Conservation (phyloP, 2,329 filamentous ascomycete species). For the Xylaria digitata region DNA sequence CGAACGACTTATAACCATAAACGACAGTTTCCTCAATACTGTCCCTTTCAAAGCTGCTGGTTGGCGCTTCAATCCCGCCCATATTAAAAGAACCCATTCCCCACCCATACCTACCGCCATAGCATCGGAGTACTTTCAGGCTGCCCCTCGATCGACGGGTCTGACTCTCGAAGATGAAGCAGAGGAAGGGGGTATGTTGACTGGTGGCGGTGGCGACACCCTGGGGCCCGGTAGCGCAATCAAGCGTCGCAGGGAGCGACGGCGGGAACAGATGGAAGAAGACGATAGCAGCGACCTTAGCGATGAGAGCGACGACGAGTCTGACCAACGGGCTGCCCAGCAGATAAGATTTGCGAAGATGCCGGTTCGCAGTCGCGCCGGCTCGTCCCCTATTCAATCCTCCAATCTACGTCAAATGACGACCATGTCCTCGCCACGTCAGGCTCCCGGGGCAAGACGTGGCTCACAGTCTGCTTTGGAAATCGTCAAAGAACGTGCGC, state of each 20-base stretch:
- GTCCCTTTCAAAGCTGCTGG: slow-evolving; percentile 85
- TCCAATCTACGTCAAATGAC: slow-evolving; percentile 69
- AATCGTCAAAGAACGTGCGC: slow-evolving; percentile 73
- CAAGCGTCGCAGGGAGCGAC: slow-evolving; percentile 69
- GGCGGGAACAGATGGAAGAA: slow-evolving; percentile 81
- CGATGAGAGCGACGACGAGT: slow-evolving; percentile 85
- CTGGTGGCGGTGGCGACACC: slow-evolving; percentile 74
- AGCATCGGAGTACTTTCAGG: slow-evolving; percentile 85
- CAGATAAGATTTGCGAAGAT: slow-evolving; percentile 97
- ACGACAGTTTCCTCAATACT: slow-evolving; percentile 82
- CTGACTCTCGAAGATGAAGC: slow-evolving; percentile 76
- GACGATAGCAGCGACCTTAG: slow-evolving; percentile 87
- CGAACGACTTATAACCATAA: slow-evolving; percentile 84
- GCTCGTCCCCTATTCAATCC: slow-evolving; percentile 84
- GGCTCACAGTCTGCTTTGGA: slow-evolving; percentile 79
- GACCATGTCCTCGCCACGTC: slow-evolving; percentile 60
- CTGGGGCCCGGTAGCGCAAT: slow-evolving; percentile 74
- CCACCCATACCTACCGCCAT: slow-evolving; percentile 86
- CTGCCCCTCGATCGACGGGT: slow-evolving; percentile 69
- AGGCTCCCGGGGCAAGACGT: slow-evolving; percentile 62
- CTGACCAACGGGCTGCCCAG: slow-evolving; percentile 78
- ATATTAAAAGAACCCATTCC: slow-evolving; percentile 85
- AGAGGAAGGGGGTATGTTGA: slow-evolving; percentile 78
- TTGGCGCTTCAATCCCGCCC: slow-evolving; percentile 78
- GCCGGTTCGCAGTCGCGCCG: slow-evolving; percentile 86